phyloP scores from a whole-genome alignment of 2,329 filamentous ascomycete species.

The Kalaharituber pfeilii region DNA sequence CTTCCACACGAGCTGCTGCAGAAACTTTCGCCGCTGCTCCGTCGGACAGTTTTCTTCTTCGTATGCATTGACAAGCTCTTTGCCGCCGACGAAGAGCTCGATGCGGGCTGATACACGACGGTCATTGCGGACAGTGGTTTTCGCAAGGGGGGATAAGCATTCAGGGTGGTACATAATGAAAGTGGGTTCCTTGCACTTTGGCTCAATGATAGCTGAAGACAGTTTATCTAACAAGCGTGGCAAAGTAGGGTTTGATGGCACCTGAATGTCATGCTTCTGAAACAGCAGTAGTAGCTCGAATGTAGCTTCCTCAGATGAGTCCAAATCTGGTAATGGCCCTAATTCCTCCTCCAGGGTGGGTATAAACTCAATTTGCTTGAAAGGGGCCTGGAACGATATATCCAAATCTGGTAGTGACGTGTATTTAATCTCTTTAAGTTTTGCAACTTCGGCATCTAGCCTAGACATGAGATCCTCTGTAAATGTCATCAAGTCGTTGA shows the following conservation, averaged over 20 bases:
- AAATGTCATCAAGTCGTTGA: conserved; percentile 54
- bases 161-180: conserved; percentile 84
- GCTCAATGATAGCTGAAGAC: conserved; percentile 59
- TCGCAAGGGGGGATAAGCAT: conserved; percentile 78
- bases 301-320: conserved; percentile 30
- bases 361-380: conserved; percentile 61
- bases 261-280: conserved; percentile 27
- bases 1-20: conserved; percentile 36
- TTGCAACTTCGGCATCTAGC: conserved; percentile 37
- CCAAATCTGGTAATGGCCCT: conserved; percentile 47
- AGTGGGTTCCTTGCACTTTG: conserved; percentile 51
- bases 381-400: conserved; percentile 33
- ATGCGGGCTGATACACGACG: conserved; percentile 45
- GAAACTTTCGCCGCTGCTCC: conserved; percentile 69
- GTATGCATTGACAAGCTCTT: conserved; percentile 89
- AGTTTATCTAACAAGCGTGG: conserved; percentile 63
- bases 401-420: conserved; percentile 34
- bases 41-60: conserved; percentile 93
- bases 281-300: conserved; percentile 37
- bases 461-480: conserved; percentile 55
- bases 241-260: conserved; percentile 39
- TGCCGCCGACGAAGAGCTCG: conserved; percentile 64
- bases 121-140: conserved; percentile 53
- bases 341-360: conserved; percentile 56
- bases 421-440: conserved; percentile 32